Conservation (phyloP, 108 stramenopile genomes). For the Fragilaria crotonensis region DNA sequence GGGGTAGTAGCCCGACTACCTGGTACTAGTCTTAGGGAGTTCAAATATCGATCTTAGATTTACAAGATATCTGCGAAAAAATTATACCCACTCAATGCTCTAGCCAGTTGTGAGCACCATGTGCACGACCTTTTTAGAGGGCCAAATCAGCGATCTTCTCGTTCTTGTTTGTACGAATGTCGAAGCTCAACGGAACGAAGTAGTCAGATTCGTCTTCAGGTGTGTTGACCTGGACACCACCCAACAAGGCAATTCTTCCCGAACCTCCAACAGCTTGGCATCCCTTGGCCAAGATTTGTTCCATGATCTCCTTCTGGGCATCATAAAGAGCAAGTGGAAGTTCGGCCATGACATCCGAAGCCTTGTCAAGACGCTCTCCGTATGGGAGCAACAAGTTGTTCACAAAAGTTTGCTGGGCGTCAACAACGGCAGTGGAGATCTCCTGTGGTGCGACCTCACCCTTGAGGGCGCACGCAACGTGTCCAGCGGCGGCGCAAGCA, state of each 20-base stretch:
- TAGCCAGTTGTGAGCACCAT: too few relatives aligned
- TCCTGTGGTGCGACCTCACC: slow-evolving; percentile 6
- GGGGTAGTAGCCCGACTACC: too few relatives aligned
- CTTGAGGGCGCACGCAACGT: slow-evolving; percentile 6
- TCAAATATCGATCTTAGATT: too few relatives aligned
- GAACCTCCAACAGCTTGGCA: slow-evolving; percentile 5
- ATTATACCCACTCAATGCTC: too few relatives aligned
- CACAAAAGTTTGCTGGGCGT: slow-evolving; percentile 20
- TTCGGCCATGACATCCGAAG: slow-evolving; percentile 17
- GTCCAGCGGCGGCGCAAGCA: slow-evolving; percentile 23
- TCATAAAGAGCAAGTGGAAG: slow-evolving; percentile 25
- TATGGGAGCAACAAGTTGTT: slow-evolving; percentile 16
- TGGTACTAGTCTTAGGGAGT: too few relatives aligned
- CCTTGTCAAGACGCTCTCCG: slow-evolving; percentile 17
- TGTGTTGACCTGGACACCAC: slow-evolving; percentile 28
- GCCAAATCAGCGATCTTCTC: not conserved
- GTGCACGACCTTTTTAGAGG: too few relatives aligned
- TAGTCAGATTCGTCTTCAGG: slow-evolving; percentile 31
- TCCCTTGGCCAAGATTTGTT: slow-evolving; percentile 18
- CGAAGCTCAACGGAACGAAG: slow-evolving; percentile 2
- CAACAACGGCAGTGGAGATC: slow-evolving; percentile 10
- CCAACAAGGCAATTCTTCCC: slow-evolving; percentile 23
- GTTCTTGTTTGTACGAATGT: not conserved
- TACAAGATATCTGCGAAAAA: too few relatives aligned
- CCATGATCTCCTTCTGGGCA: slow-evolving; percentile 15